Evolutionary conservation across 2,329 filamentous ascomycete genomes (phyloP).

Genomic region (Beauveria scarabaeidicola): DNA sequence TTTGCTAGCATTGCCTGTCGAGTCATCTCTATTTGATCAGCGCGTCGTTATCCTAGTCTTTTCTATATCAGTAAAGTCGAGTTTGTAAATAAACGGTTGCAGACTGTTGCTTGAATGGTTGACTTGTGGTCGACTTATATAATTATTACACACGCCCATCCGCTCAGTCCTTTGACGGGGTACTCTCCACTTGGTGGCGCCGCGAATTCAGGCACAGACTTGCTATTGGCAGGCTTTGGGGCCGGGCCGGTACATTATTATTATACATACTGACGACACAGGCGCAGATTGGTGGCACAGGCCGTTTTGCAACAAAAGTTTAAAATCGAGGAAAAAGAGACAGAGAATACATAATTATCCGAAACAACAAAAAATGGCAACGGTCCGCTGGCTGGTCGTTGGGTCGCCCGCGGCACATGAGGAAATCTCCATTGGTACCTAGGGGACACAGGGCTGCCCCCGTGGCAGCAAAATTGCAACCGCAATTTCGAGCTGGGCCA

Average conservation of each 20-base stretch:
- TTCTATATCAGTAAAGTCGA: too few species aligned
- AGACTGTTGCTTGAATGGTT: too few species aligned
- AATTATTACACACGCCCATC: neutral
- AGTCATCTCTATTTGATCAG: too few species aligned
- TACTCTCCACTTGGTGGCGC: neutral
- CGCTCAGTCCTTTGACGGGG: neutral
- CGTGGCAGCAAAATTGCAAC: constrained; percentile 5
- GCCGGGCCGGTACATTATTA: neutral
- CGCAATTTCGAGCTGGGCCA: constrained; percentile 21
- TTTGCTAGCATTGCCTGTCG: too few species aligned
- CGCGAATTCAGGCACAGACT: constrained; percentile 3
- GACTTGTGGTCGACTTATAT: neutral
- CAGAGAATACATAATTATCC: neutral
- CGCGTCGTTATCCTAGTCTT: too few species aligned
- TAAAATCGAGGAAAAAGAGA: neutral
- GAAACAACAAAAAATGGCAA: too few species aligned
- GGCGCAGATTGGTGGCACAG: too few species aligned
- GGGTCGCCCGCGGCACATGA: neutral
- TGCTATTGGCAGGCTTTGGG: neutral
- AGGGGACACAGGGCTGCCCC: neutral
- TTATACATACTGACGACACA: too few species aligned
- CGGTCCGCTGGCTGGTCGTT: too few species aligned
- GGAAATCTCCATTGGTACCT: neutral
- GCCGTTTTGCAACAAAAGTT: too few species aligned
- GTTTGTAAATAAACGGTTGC: too few species aligned